These are phyloP conservation scores for Neurospora hispaniola DNA, from an alignment of 495 filamentous ascomycete species.

Conservation along the genomic window DNA sequence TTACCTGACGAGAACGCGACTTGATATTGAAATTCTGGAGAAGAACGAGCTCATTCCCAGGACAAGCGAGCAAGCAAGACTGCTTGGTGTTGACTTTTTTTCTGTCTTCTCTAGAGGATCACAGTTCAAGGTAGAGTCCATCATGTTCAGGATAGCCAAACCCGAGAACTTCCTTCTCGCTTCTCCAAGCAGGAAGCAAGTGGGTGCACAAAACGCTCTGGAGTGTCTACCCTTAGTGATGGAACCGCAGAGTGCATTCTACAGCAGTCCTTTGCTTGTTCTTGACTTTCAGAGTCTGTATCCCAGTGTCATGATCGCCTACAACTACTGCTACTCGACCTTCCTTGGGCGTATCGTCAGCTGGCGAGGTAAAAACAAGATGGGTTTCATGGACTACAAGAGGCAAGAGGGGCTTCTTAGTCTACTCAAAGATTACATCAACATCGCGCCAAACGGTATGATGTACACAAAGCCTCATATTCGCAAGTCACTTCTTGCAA, in stretches of 20 bases:
- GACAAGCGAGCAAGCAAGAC: constrained; percentile 87
- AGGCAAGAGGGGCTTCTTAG: constrained; percentile 64
- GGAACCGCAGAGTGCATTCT: constrained; percentile 95
- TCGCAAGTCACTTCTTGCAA: constrained; percentile 82
- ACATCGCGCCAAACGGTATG: constrained; percentile 91
- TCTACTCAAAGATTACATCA: constrained; percentile 76
- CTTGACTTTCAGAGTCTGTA: constrained; percentile 96
- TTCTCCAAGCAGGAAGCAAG: constrained; percentile 83
- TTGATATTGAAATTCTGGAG: constrained; percentile 86
- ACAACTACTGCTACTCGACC: constrained; percentile 98
- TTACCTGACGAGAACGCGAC: constrained; percentile 61
- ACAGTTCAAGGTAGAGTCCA: constrained; percentile 95
- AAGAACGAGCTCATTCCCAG: constrained; percentile 78
- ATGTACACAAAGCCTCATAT: constrained; percentile 84
- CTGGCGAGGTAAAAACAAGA: constrained; percentile 87
- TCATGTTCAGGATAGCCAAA: constrained; percentile 98
- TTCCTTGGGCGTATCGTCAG: constrained; percentile 75
- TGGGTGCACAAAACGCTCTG: constrained; percentile 86
- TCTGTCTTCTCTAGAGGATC: constrained; percentile 89
- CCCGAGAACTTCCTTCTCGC: constrained; percentile 88
- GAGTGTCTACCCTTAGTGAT: constrained; percentile 94
- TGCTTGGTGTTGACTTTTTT: constrained; percentile 92
- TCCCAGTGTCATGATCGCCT: constrained; percentile 96
- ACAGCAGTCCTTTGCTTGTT: constrained; percentile 78
- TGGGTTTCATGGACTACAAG: constrained; percentile 82